Evolutionary conservation across 495 filamentous ascomycete species (phyloP).

Genomic region (Margaritispora aquatica): DNA sequence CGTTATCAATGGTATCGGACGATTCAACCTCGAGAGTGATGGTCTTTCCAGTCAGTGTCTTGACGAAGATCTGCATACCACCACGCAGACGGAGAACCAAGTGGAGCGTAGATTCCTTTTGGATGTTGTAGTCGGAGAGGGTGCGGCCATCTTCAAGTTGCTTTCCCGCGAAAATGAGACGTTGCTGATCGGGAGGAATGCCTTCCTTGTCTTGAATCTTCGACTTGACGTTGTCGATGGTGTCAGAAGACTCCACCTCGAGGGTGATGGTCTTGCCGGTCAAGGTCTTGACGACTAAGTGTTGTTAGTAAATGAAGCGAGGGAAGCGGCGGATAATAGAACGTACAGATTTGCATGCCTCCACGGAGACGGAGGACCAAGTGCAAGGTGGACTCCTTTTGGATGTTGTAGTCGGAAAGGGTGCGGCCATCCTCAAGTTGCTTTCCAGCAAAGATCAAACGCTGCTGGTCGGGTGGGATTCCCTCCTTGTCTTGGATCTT

Average conservation of each 20-base stretch:
- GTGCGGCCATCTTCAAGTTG: constrained; percentile 78
- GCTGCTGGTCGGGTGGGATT: constrained; percentile 96
- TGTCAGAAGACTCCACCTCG: constrained; percentile 93
- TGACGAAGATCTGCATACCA: constrained; percentile 95
- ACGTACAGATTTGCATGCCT: constrained; percentile 99
- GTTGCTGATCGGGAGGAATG: constrained; percentile 90
- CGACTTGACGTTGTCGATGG: constrained; percentile 89
- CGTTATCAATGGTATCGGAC: constrained; percentile 91
- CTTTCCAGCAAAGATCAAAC: constrained; percentile 97
- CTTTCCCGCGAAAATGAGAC: constrained; percentile 95
- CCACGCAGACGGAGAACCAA: constrained; percentile 95
- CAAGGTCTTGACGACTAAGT: constrained; percentile 85
- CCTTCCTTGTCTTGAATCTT: constrained; percentile 91
- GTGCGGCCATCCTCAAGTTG: constrained; percentile 97
- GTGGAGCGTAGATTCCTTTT: constrained; percentile 96
- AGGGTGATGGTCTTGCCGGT: constrained; percentile 98
- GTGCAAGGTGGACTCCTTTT: constrained; percentile 96
- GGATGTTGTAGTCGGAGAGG: constrained; percentile 96
- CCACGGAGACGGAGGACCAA: constrained; percentile 95
- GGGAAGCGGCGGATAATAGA: too few relatives aligned
- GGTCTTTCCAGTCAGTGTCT: constrained; percentile 82
- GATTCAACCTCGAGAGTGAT: constrained; percentile 89
- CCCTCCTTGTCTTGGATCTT: constrained; percentile 99
- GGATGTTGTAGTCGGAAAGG: constrained; percentile 96
- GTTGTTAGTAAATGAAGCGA: too few relatives aligned